Evolutionary conservation across 768 basidiomycete species (phyloP), one percentile per base, ranked within the genome.

Genomic region (Tylopilus felleus): DNA sequence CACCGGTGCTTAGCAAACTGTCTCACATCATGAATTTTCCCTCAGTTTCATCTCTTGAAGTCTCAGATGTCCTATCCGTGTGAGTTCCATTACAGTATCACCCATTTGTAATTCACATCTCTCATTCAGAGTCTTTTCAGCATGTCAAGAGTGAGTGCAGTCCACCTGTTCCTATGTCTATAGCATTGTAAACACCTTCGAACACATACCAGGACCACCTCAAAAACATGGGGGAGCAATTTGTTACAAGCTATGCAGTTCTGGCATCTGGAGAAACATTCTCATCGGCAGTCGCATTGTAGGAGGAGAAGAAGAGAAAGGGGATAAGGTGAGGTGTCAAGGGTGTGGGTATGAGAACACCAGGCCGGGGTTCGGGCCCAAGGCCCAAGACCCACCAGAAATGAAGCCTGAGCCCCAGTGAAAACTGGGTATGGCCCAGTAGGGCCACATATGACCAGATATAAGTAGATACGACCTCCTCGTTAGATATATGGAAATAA

Each of bases 201-300:
- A 53, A 58, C 39, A 45, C 57, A 8, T 51, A 63, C 31, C 53
- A 8, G 33, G 19, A 57, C 87, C 92, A 81, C 31, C 71, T 98
- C 21, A 88, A 88, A 67, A 73, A 66, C 7, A 80, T 91, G 79
- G 87, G 86, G 1, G 76, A 81, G 23, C 78, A 75, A 9, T 98
- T 98, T 68, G 56, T 98, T 22, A 72, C 75, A 8, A 82, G 83
- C 22, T 99, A 98, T 67, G 79, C 88, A 28, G 65, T 68, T 46
- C 72, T 98, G n/a, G 93, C 85, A 5, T 90, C 97, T 52, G 95
- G 94, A 16, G 97, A 99, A 73, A 98, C n/a, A n/a, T n/a, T n/a
- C n/a, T n/a, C n/a, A n/a, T n/a, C n/a, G n/a, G n/a, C n/a, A n/a
- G n/a, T n/a, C n/a, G n/a, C n/a, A n/a, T n/a, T n/a, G n/a, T n/a